Evolutionary conservation across 2,329 filamentous ascomycete genomes (phyloP).

Genomic region (Purpureocillium takamizusanense): DNA sequence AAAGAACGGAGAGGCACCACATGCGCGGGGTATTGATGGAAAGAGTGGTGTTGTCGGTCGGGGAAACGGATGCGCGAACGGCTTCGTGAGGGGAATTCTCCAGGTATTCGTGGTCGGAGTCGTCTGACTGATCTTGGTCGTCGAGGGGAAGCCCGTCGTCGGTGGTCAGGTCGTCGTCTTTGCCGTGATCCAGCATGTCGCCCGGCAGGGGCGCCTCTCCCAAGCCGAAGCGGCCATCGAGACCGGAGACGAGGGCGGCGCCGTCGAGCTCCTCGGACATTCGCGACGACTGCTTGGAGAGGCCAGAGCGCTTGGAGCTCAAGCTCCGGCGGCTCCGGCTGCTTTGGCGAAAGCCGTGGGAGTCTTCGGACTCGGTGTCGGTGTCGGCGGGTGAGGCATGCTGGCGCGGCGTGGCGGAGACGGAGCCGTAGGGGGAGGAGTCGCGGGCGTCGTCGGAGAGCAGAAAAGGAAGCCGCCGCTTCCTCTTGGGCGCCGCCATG

Average conservation of each 20-base stretch:
- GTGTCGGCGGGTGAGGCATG: conserved; percentile 25
- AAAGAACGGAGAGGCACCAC: conserved; percentile 74
- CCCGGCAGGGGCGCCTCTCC: conserved; percentile 37
- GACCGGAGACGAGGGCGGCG: conserved; percentile 40
- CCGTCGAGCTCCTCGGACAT: conserved; percentile 42
- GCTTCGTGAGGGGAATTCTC: conserved; percentile 72
- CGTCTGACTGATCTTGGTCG: conserved; percentile 29
- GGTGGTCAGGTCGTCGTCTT: conserved; percentile 26
- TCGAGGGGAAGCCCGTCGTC: conserved; percentile 25
- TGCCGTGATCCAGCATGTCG: conserved; percentile 33
- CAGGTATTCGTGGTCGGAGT: conserved; percentile 40
- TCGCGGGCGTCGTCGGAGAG: conserved; percentile 17
- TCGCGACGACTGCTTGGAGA: conserved; percentile 21
- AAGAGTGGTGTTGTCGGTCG: conserved; percentile 65
- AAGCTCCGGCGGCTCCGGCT: conserved; percentile 17
- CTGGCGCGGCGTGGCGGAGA: conserved; percentile 24
- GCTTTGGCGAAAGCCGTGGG: conserved; percentile 23
- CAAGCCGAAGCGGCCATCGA: conserved; percentile 45
- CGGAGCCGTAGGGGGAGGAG: conserved; percentile 28
- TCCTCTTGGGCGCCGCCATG: conserved; percentile 26
- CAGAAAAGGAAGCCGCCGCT: conserved; percentile 18
- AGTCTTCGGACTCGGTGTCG: conserved; percentile 20
- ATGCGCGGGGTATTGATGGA: conserved; percentile 83
- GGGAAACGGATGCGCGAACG: conserved; percentile 70
- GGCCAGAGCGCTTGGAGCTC: conserved; percentile 20